phyloP scores from a whole-genome alignment of 306 rosid species.

The Cicer arietinum region DNA sequence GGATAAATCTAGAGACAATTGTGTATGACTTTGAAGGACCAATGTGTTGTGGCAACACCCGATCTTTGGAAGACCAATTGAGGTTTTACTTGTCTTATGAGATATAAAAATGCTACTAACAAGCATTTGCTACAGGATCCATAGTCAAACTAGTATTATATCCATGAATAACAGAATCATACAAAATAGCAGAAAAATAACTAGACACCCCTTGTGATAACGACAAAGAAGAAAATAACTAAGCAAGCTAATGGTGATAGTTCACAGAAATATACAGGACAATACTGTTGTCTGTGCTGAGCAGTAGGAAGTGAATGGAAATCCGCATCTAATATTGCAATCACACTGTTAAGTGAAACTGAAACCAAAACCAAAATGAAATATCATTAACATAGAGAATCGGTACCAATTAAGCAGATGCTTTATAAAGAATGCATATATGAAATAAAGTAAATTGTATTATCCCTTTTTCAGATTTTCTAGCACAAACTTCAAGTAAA shows the following conservation, averaged over 20 bases:
- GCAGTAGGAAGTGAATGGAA: slow-evolving; percentile 95
- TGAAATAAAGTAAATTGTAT: slow-evolving; percentile 30
- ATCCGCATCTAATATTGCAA: slow-evolving; percentile 97
- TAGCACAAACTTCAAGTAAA: slow-evolving; percentile 21
- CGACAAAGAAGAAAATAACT: slow-evolving; percentile 21
- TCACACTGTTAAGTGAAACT: slow-evolving; percentile 89
- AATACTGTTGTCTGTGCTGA: slow-evolving; percentile 92
- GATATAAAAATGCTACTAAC: slow-evolving; percentile 14
- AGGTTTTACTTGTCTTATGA: slow-evolving; percentile 4
- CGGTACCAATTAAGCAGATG: slow-evolving; percentile 10
- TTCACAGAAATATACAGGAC: slow-evolving; percentile 76
- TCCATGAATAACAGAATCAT: slow-evolving; percentile 30
- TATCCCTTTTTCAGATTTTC: slow-evolving; percentile 6
- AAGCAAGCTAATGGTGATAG: slow-evolving; percentile 34
- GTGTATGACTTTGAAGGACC: slow-evolving; percentile 8
- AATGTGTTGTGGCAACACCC: background rate
- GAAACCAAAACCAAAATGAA: slow-evolving; percentile 50
- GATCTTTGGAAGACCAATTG: slow-evolving; percentile 10
- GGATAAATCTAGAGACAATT: background rate
- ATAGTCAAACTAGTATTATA: slow-evolving; percentile 32
- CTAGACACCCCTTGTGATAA: background rate
- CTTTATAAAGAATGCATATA: slow-evolving; percentile 28
- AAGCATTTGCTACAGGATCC: slow-evolving; percentile 26
- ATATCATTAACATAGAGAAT: slow-evolving; percentile 29
- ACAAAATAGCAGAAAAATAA: slow-evolving; percentile 36